Evolutionary conservation across 2,329 filamentous ascomycete genomes (phyloP), one percentile per base, ranked within the genome.

Genomic region (Nemania abortiva): DNA sequence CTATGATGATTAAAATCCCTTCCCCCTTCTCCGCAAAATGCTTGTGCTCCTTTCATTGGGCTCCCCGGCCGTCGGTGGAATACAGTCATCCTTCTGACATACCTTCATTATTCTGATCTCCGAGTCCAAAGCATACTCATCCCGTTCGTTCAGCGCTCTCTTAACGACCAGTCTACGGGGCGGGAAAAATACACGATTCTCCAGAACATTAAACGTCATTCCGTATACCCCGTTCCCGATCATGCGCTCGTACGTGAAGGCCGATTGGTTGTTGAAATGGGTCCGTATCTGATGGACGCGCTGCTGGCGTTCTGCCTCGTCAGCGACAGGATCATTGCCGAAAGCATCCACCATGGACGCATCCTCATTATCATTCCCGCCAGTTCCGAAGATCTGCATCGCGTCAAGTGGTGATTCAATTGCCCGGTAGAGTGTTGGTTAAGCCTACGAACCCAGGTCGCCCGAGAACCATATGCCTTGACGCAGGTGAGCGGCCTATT

Each of bases 71-170:
- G 10, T 10, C 10, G 10, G 31, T 5, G 10, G 31, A 10, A 5
- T 34, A 42, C 3, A 49, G 45, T 22, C 45, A 11, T 15, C 20
- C 20, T 18, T 34, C 27, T 4, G 20, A 68, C 70, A 10, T 70
- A 70, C 68, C 34, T 20, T 2, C 63, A 72, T 65, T 15, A 37
- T 18, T 4, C 2, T 11, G 24, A 72, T 72, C 31, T 72, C 70
- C 0, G 49, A 1, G 4, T 13, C 7, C 50, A 72, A 31, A 6
- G 65, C 62, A 24, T 29, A 10, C 20, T 10, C 10, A 1, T 7
- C n/a, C n/a, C n/a, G n/a, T 6, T 55, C 22, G 20, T 59, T 0
- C 15, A 24, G 6, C 13, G 66, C 53, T 29, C 69, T 63, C 64
- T 72, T 72, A 1, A 72, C 62, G 2, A 67, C 52, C 3, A 72